Evolutionary conservation across 2,329 filamentous ascomycete genomes (phyloP).

Genomic region (Fusarium camptoceras): DNA sequence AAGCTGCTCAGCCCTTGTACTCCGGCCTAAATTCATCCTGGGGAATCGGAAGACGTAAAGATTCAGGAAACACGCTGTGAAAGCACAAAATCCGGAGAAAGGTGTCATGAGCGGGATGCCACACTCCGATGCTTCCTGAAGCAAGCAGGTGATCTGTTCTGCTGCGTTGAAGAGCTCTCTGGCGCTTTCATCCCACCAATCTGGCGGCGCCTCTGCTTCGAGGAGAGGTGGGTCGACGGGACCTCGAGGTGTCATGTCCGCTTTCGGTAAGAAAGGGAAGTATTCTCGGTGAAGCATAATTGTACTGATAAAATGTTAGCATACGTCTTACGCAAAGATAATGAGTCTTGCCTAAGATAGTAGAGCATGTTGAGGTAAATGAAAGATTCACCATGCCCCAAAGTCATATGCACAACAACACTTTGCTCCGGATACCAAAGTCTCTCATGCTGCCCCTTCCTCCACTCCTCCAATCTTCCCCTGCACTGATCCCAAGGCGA

Average conservation of each 20-base stretch:
- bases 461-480: constrained; percentile 51
- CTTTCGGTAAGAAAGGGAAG: constrained; percentile 57
- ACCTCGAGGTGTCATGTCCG: constrained; percentile 50
- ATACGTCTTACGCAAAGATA: no score
- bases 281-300: constrained; percentile 59
- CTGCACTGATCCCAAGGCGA: constrained; percentile 52
- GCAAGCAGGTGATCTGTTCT: constrained; percentile 50
- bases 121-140: constrained; percentile 54
- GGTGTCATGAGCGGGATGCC: constrained; percentile 54
- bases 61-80: constrained; percentile 58
- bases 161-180: constrained; percentile 53
- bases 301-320: no score
- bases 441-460: constrained; percentile 50
- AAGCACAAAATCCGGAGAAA: constrained; percentile 60
- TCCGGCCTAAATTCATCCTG: constrained; percentile 51
- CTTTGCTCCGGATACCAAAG: constrained; percentile 53
- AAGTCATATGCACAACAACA: constrained; percentile 54
- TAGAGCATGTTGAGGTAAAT: constrained; percentile 58
- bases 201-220: constrained; percentile 52
- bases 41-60: constrained; percentile 56
- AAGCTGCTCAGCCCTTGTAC: constrained; percentile 24
- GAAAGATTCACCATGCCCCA: constrained; percentile 57
- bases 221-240: constrained; percentile 56
- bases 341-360: no score
- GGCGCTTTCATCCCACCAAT: constrained; percentile 56